A percentile compares a stretch with the other conserved stretches of the same genome.
These are phyloP conservation scores for Lecanicillium sp. DNA, from an alignment of 2,329 filamentous ascomycete genomes.

Conservation along the genomic window DNA sequence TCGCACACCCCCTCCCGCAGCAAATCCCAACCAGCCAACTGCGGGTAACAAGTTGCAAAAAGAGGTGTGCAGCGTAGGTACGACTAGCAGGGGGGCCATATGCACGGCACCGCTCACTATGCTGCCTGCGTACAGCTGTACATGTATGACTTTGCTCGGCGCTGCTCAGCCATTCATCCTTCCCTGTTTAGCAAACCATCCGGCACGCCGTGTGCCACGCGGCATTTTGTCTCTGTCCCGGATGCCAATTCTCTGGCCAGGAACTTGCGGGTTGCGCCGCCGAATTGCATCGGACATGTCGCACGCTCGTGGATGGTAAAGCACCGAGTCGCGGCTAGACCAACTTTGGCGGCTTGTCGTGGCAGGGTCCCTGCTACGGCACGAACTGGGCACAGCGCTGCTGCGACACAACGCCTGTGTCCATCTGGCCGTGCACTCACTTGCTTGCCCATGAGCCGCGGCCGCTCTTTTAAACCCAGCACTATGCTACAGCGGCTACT, in stretches of 20 bases:
- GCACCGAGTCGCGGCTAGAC: background rate
- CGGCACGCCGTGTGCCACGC: background rate
- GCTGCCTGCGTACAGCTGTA: background rate
- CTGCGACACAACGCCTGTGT: no score
- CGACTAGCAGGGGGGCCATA: background rate
- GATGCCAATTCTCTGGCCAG: background rate
- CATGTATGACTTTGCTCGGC: background rate
- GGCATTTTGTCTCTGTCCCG: background rate
- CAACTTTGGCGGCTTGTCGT: background rate
- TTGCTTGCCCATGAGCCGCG: no score
- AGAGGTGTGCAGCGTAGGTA: background rate
- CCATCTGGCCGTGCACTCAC: no score
- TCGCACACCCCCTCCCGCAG: background rate
- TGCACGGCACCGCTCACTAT: conserved; percentile 1
- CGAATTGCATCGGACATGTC: background rate
- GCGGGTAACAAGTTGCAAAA: background rate
- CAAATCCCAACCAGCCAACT: background rate
- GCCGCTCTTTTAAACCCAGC: no score
- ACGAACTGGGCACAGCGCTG: no score
- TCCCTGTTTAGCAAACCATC: background rate
- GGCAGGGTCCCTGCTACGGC: no score
- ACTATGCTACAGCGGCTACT: no score
- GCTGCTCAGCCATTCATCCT: background rate
- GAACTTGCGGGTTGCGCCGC: background rate
- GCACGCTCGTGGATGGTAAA: background rate